Evolutionary conservation across 2,329 filamentous ascomycete species (phyloP).

Genomic region (Calonectria montana): DNA sequence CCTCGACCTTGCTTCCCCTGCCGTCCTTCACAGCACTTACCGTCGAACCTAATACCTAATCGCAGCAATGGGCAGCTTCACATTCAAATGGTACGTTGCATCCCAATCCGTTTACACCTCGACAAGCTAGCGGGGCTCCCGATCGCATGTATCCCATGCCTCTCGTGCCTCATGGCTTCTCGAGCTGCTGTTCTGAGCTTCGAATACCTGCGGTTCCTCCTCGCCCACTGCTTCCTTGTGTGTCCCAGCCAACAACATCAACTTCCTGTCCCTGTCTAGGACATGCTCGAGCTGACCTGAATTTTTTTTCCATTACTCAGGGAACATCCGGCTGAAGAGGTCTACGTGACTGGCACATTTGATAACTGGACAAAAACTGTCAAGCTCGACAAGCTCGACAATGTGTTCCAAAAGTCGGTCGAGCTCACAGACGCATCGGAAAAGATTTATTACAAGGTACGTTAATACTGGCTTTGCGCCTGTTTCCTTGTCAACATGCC

Average conservation of each 20-base stretch:
- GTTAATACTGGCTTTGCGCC: conserved; percentile 42
- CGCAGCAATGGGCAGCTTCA: conserved; percentile 72
- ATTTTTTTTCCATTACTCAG: conserved; percentile 58
- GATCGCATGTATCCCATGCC: conserved; percentile 1
- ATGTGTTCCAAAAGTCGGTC: conserved; percentile 84
- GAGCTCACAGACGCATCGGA: conserved; percentile 71
- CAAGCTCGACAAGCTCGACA: conserved; percentile 80
- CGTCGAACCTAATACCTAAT: conserved; percentile 34
- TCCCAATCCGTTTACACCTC: conserved; percentile 22
- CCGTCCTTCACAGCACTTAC: conserved; percentile 23
- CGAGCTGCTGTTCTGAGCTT: conserved; percentile 28
- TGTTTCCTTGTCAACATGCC: neutral
- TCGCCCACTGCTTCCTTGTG: conserved; percentile 15
- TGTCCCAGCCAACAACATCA: conserved; percentile 20
- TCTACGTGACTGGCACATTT: conserved; percentile 96
- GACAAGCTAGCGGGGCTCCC: neutral
- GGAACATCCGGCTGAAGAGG: conserved; percentile 85
- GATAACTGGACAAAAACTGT: conserved; percentile 93
- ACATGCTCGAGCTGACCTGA: conserved; percentile 36
- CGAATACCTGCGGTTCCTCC: neutral
- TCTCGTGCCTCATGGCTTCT: neutral
- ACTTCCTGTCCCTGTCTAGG: conserved; percentile 34
- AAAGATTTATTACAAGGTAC: conserved; percentile 96
- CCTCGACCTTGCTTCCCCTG: conserved; percentile 26
- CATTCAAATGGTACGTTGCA: conserved; percentile 74